These are phyloP conservation scores for Tetradesmus lagerheimii DNA, from an alignment of 139 green algal genomes.

Conservation along the genomic window DNA sequence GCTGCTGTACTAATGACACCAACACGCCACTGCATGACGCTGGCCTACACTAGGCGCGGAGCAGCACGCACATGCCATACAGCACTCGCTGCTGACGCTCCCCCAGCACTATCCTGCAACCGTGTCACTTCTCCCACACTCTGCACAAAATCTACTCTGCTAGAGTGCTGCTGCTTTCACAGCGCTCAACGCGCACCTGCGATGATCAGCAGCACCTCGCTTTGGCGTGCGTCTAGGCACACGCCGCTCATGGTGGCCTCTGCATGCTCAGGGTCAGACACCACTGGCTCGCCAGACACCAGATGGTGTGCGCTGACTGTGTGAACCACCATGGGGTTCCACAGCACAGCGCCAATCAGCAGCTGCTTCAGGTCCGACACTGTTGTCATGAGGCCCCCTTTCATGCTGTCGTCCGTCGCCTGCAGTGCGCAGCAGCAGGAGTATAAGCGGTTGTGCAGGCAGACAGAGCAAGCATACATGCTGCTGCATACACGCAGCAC, in stretches of 20 bases:
- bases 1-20: too few relatives aligned
- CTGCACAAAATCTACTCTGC: not conserved
- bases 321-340: not conserved
- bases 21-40: too few relatives aligned
- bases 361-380: constrained; percentile 43
- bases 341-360: constrained; percentile 33
- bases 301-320: constrained; percentile 21
- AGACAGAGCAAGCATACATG: too few relatives aligned
- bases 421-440: not conserved
- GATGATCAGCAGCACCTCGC: constrained; percentile 35
- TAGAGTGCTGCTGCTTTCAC: not conserved
- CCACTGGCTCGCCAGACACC: not conserved
- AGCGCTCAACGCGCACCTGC: not conserved
- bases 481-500: not conserved
- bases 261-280: constrained; percentile 21
- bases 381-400: constrained; percentile 19
- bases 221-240: not conserved
- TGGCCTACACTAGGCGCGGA: too few relatives aligned
- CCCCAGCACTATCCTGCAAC: too few relatives aligned
- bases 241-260: constrained; percentile 21
- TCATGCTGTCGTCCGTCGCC: constrained; percentile 30
- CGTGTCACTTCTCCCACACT: not conserved
- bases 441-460: too few relatives aligned
- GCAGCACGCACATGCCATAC: too few relatives aligned
- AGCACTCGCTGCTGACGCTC: too few relatives aligned